Evolutionary conservation across 257 asterid genomes (phyloP), one percentile per base, ranked within the genome.

Genomic region (Nicotiana obtusifolia): DNA sequence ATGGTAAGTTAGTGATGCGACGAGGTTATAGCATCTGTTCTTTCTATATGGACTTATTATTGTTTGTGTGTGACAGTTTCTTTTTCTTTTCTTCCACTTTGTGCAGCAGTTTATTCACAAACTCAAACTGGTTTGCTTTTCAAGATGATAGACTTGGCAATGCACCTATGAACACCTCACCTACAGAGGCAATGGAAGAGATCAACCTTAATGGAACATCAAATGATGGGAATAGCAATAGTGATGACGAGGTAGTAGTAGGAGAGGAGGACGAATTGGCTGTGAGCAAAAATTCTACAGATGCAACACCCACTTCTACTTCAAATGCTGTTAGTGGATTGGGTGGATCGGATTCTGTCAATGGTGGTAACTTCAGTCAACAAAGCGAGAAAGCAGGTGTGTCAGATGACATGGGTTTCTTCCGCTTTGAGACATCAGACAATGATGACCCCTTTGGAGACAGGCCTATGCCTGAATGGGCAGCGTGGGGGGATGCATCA

Each of bases 101-200:
- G 69, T 85, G 87, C 90, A 76, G 90, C 93, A 94, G 95, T 77
- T 90, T 96, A 92, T 96, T 96, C 91, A 93, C 99, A 77, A 96
- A 96, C 85, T 94, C 98, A 88, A 94, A 96, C 91, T 96, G 99
- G 99, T 96, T 96, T 92, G 95, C 98, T n/a, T 96, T 94, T 86
- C 97, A 94, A 94, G 98, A 94, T 31, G 98, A 91, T 59, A 85
- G 88, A 83, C 77, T 62, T 83, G 92, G 89, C 80, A 87, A 86
- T 84, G 87, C 86, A 64, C 84, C 92, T 30, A 83, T 83, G 80
- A 94, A 82, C 82, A 80, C 90, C 88, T 89, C 97, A 67, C 84
- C 91, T 6, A 86, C 95, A 44, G 94, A 92, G 59, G 64, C 82
- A 76, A 88, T 89, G 85, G 94, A 89, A 8, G 90, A 90, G 85